phyloP scores from a whole-genome alignment of 805 yeast genomes.

The Candida bentonensis region DNA sequence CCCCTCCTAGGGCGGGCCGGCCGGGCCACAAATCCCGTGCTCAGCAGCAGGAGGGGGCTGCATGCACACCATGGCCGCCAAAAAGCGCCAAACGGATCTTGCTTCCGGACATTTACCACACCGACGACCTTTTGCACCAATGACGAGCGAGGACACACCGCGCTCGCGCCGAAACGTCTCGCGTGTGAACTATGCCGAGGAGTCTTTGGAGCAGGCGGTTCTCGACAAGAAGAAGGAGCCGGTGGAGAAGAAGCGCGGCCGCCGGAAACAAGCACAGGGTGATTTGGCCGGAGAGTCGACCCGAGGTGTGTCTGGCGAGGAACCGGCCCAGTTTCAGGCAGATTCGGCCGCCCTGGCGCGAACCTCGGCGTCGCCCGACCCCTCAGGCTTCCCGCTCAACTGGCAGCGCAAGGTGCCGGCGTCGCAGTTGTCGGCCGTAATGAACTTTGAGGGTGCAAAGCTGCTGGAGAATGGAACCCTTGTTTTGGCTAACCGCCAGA shows the following conservation, averaged over 20 bases:
- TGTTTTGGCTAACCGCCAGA: conserved; percentile 15
- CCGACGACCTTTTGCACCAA: too few species aligned
- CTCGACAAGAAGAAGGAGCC: background rate
- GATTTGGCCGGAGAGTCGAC: background rate
- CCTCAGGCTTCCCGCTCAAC: conserved; percentile 12
- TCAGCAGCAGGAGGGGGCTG: too few species aligned
- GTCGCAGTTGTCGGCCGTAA: conserved; percentile 2
- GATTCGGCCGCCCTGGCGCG: conserved; percentile 1
- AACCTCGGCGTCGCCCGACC: conserved; percentile 18
- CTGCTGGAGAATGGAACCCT: conserved; percentile 20
- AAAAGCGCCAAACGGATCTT: too few species aligned
- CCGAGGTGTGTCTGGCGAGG: background rate
- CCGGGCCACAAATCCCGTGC: too few species aligned
- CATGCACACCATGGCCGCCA: too few species aligned
- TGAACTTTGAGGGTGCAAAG: conserved; percentile 27
- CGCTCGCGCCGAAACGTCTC: conserved; percentile 1
- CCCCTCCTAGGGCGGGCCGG: too few species aligned
- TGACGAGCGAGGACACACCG: background rate
- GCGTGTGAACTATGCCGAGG: conserved; percentile 1
- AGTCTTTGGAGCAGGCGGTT: background rate
- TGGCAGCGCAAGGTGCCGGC: conserved; percentile 19
- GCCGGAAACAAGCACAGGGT: background rate
- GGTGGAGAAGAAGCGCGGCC: background rate
- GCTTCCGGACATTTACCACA: too few species aligned
- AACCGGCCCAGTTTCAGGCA: background rate